Conservation (phyloP, 1,284 basidiomycete species). For the Austroboletus niveus region DNA sequence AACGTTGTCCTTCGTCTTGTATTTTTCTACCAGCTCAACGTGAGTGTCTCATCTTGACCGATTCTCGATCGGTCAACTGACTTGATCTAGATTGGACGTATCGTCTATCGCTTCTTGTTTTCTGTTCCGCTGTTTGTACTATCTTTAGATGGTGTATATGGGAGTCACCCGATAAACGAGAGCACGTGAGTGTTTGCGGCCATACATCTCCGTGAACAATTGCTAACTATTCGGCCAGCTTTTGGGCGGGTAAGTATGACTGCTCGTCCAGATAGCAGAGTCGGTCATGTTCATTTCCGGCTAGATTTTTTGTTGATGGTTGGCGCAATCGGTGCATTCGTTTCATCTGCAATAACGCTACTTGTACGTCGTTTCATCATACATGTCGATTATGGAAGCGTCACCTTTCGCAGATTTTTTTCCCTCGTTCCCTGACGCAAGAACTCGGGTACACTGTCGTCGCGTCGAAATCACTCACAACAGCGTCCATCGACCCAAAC, state of each 20-base stretch:
- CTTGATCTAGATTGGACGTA: slow-evolving; percentile 50
- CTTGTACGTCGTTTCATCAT: slow-evolving; percentile 41
- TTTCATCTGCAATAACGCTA: slow-evolving; percentile 72
- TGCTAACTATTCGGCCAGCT: slow-evolving; percentile 27
- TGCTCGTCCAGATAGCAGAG: background rate
- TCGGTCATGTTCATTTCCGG: background rate
- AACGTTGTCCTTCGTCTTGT: slow-evolving; percentile 66
- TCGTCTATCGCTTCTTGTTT: slow-evolving; percentile 69
- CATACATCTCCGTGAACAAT: background rate
- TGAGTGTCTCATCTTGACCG: slow-evolving; percentile 34
- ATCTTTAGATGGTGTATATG: slow-evolving; percentile 56
- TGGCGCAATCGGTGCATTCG: slow-evolving; percentile 66
- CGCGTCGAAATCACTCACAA: slow-evolving; percentile 16
- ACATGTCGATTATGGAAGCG: background rate
- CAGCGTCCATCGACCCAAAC: slow-evolving; percentile 12
- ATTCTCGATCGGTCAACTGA: slow-evolving; percentile 2
- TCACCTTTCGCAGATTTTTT: slow-evolving; percentile 54
- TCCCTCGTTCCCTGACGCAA: slow-evolving; percentile 64
- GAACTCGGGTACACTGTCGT: slow-evolving; percentile 58
- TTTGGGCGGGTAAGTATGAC: slow-evolving; percentile 46
- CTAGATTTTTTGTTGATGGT: slow-evolving; percentile 66
- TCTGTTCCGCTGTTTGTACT: slow-evolving; percentile 63
- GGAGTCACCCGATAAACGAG: slow-evolving; percentile 45
- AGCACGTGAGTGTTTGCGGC: slow-evolving; percentile 48
- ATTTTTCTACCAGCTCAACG: slow-evolving; percentile 75